phyloP scores from a whole-genome alignment of 2,329 filamentous ascomycete genomes.

The Fusarium sarcochroum region DNA sequence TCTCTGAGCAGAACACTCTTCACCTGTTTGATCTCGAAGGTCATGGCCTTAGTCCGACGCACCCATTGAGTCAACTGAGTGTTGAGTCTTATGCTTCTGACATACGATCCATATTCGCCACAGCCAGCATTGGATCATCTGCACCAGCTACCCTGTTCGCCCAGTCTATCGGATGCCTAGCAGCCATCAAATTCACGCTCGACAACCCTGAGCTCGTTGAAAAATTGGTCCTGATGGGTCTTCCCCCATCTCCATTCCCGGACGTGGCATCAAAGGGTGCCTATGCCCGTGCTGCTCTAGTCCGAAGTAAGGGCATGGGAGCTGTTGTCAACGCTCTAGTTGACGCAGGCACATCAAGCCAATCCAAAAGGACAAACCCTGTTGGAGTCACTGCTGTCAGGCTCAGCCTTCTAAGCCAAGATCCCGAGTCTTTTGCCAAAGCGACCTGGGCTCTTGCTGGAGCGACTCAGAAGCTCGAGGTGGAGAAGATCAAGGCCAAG shows the following conservation, averaged over 20 bases:
- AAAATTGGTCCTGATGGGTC: slow-evolving; percentile 1
- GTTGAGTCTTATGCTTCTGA: slow-evolving; percentile 57
- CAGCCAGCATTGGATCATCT: not conserved
- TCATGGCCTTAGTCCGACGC: slow-evolving; percentile 67
- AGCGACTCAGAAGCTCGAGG: slow-evolving; percentile 51
- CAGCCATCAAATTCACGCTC: not conserved
- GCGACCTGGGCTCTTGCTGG: slow-evolving; percentile 63
- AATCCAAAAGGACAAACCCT: slow-evolving; percentile 1
- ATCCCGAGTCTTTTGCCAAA: slow-evolving; percentile 69
- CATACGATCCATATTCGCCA: not conserved
- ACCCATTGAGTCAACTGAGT: slow-evolving; percentile 57
- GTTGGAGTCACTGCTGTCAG: slow-evolving; percentile 58
- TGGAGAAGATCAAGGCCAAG: slow-evolving; percentile 49
- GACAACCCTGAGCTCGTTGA: not conserved
- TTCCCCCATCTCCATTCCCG: slow-evolving; percentile 2
- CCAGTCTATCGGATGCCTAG: slow-evolving; percentile 4
- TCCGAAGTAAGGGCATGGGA: not conserved
- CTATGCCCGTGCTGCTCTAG: slow-evolving; percentile 1
- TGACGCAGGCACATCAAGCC: slow-evolving; percentile 1
- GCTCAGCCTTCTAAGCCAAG: slow-evolving; percentile 61
- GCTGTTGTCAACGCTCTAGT: slow-evolving; percentile 3
- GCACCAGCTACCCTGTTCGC: slow-evolving; percentile 2
- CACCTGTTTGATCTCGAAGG: slow-evolving; percentile 69
- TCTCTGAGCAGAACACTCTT: slow-evolving; percentile 38
- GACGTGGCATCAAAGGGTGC: slow-evolving; percentile 1